phyloP scores from a whole-genome alignment of 192 early-diverging fungal genomes.

The Entomortierella lignicola region DNA sequence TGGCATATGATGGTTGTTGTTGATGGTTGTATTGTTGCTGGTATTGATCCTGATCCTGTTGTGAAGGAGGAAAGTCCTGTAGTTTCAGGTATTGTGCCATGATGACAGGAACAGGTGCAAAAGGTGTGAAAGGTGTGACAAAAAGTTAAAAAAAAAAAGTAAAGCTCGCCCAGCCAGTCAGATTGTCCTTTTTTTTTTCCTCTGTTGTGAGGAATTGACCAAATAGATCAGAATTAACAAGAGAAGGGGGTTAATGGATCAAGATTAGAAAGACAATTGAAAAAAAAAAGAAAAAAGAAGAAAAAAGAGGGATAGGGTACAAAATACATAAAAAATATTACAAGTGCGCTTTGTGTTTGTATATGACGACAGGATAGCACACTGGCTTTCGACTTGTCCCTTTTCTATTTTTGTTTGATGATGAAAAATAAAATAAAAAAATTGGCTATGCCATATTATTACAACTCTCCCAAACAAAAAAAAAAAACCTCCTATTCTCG shows the following conservation, averaged over 20 bases:
- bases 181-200: too few relatives aligned
- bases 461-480: too few relatives aligned
- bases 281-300: constrained; percentile 1
- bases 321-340: neutral
- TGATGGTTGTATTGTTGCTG: constrained; percentile 5
- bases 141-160: too few relatives aligned
- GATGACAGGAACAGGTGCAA: neutral
- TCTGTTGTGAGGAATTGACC: too few relatives aligned
- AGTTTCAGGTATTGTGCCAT: constrained; percentile 50
- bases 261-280: neutral
- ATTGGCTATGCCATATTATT: too few relatives aligned
- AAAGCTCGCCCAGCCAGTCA: too few relatives aligned
- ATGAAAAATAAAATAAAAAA: neutral
- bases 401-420: neutral
- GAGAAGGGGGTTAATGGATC: neutral
- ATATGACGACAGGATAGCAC: too few relatives aligned
- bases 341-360: too few relatives aligned
- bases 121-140: neutral
- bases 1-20: neutral
- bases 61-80: constrained; percentile 25
- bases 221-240: neutral
- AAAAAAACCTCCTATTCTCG: too few relatives aligned
- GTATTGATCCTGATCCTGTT: constrained; percentile 1
- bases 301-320: neutral
- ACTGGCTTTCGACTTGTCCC: neutral